A percentile compares a stretch with the other conserved stretches of the same genome.
These are phyloP conservation scores for Echium plantagineum DNA, from an alignment of 257 asterid genomes.

Conservation along the genomic window DNA sequence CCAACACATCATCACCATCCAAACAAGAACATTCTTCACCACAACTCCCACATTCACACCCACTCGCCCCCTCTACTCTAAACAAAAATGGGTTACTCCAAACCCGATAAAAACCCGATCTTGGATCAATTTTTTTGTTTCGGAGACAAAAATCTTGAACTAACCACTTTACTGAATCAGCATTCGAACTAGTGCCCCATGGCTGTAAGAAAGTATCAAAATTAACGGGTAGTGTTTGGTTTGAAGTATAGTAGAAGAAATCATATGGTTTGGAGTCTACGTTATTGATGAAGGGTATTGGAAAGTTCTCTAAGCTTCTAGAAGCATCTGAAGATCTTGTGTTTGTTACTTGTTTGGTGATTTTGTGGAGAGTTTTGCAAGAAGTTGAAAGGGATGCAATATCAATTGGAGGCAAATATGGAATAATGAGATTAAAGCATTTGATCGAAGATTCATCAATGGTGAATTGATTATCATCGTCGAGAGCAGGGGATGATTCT, in stretches of 20 bases:
- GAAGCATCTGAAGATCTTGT: slow-evolving; percentile 59
- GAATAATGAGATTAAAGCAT: slow-evolving; percentile 47
- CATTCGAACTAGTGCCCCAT: slow-evolving; percentile 39
- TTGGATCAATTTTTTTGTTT: no score
- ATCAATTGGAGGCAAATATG: slow-evolving; percentile 47
- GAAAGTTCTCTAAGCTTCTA: slow-evolving; percentile 46
- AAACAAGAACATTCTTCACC: slow-evolving; percentile 38
- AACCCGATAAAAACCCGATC: neutral
- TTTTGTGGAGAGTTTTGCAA: slow-evolving; percentile 35
- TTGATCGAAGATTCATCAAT: slow-evolving; percentile 20
- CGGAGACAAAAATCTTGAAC: no score
- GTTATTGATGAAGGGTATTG: slow-evolving; percentile 48
- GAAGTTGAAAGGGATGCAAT: slow-evolving; percentile 50
- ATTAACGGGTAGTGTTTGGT: slow-evolving; percentile 26
- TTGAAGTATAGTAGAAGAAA: slow-evolving; percentile 55
- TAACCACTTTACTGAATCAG: neutral
- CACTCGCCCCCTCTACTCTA: slow-evolving; percentile 49
- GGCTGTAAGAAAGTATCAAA: slow-evolving; percentile 21
- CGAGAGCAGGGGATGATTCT: no score
- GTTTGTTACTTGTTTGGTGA: slow-evolving; percentile 36
- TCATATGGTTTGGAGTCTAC: slow-evolving; percentile 40
- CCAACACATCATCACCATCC: slow-evolving; percentile 19
- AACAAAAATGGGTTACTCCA: slow-evolving; percentile 43
- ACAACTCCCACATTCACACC: slow-evolving; percentile 48
- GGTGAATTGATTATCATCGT: no score